A percentile compares a stretch with the other conserved stretches of the same genome.
These are phyloP conservation scores for Sicyos edulis DNA, from an alignment of 306 rosid species.

Conservation along the genomic window DNA sequence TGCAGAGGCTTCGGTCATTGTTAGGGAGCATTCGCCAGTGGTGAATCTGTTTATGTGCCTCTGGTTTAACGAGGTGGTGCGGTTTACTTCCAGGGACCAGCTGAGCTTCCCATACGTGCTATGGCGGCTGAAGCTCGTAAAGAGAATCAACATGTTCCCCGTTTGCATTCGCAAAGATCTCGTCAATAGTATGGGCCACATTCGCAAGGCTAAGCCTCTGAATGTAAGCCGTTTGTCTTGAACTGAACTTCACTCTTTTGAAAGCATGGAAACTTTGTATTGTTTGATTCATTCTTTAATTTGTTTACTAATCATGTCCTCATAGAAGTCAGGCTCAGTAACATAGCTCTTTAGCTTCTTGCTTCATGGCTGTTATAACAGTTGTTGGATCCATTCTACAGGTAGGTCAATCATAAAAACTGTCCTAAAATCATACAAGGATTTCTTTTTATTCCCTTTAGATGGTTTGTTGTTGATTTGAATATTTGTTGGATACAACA, in stretches of 20 bases:
- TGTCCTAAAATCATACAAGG: too few species aligned
- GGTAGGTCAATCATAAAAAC: too few species aligned
- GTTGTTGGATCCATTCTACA: too few species aligned
- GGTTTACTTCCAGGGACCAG: conserved; percentile 91
- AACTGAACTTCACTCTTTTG: neutral
- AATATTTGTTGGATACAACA: too few species aligned
- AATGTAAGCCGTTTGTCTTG: conserved; percentile 32
- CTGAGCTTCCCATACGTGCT: conserved; percentile 88
- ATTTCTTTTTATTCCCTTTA: too few species aligned
- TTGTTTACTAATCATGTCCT: neutral
- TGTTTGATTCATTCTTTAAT: conserved; percentile 18
- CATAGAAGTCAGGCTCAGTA: neutral
- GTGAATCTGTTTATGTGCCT: conserved; percentile 74
- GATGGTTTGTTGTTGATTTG: too few species aligned
- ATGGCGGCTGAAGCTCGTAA: conserved; percentile 67
- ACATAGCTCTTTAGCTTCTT: neutral
- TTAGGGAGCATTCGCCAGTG: conserved; percentile 63
- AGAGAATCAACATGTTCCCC: conserved; percentile 64
- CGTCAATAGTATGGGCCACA: conserved; percentile 94
- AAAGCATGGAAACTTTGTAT: neutral
- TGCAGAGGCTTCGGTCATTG: conserved; percentile 80
- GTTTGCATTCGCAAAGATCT: conserved; percentile 98
- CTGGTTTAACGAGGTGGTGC: conserved; percentile 93
- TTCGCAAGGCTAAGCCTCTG: conserved; percentile 85
- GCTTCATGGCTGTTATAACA: neutral